A percentile compares a stretch with the other conserved stretches of the same genome.
Conservation (phyloP, 2,329 filamentous ascomycete species). For the Fusarium incarnatum region DNA sequence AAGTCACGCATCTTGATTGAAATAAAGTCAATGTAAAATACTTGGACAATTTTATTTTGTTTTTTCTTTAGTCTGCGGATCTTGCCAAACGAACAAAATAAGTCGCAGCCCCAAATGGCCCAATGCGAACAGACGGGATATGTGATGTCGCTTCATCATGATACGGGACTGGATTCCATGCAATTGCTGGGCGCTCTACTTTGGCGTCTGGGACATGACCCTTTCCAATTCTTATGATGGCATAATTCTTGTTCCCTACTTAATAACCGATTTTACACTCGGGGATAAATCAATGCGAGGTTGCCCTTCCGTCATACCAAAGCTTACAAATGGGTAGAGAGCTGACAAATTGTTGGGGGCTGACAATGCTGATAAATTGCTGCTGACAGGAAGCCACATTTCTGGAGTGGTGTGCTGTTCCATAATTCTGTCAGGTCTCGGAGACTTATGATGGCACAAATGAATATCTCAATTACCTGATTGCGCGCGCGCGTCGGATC, state of each 20-base stretch:
- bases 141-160: too few relatives aligned
- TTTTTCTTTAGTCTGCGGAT: too few relatives aligned
- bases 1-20: too few relatives aligned
- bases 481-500: neutral
- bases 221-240: too few relatives aligned
- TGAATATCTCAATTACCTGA: too few relatives aligned
- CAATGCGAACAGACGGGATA: too few relatives aligned
- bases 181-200: rapidly evolving
- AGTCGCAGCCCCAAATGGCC: too few relatives aligned
- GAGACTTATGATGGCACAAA: neutral
- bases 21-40: too few relatives aligned
- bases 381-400: neutral
- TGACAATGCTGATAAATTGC: neutral
- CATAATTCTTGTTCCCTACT: rapidly evolving
- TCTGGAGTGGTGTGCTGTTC: neutral
- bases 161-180: too few relatives aligned
- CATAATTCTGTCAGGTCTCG: neutral
- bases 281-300: rapidly evolving
- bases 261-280: rapidly evolving
- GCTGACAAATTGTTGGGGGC: neutral
- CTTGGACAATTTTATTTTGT: too few relatives aligned
- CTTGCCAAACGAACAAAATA: rapidly evolving
- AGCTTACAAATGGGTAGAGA: rapidly evolving
- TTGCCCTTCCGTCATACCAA: rapidly evolving
- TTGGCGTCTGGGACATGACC: too few relatives aligned